A percentile compares a stretch with the other conserved stretches of the same genome.
phyloP scores from a whole-genome alignment of 257 asterid genomes.

The Knoxia roxburghii region DNA sequence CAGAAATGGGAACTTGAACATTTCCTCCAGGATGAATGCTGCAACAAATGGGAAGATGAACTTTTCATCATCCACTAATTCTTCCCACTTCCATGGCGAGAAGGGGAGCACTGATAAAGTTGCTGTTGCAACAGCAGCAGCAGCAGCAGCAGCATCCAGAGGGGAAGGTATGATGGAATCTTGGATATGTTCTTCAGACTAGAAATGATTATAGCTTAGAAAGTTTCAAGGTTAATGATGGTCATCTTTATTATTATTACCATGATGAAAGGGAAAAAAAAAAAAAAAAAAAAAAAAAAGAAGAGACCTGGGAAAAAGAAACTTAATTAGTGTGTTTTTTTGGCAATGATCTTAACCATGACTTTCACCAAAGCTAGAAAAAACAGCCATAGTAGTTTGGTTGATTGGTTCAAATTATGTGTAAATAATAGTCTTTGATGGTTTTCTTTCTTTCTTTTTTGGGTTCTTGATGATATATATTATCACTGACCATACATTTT shows the following conservation, averaged over 20 bases:
- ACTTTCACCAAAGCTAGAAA: slow-evolving; percentile 25
- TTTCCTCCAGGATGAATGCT: slow-evolving; percentile 4
- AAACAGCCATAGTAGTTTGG: slow-evolving; percentile 11
- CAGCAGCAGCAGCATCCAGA: slow-evolving; percentile 2
- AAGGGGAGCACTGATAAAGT: slow-evolving; percentile 27
- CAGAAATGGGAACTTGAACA: slow-evolving; percentile 15
- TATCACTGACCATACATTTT: slow-evolving; percentile 8
- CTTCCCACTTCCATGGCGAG: slow-evolving; percentile 26
- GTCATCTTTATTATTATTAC: slow-evolving; percentile 16
- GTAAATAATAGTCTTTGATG: slow-evolving; percentile 39
- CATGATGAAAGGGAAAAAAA: background rate
- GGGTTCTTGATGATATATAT: slow-evolving; percentile 8
- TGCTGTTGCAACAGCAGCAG: background rate
- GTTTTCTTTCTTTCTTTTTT: slow-evolving; percentile 31
- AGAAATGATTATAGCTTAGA: slow-evolving; percentile 37
- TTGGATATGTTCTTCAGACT: slow-evolving; percentile 65
- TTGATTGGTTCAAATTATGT: slow-evolving; percentile 30
- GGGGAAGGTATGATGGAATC: slow-evolving; percentile 64
- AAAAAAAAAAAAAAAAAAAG: too few relatives aligned
- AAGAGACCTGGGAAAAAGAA: background rate
- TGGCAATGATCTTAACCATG: slow-evolving; percentile 30
- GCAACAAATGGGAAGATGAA: slow-evolving; percentile 18
- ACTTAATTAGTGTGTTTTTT: slow-evolving; percentile 9
- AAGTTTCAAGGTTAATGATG: slow-evolving; percentile 20
- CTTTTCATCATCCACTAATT: slow-evolving; percentile 14